Evolutionary conservation across 2,329 filamentous ascomycete species (phyloP).

Genomic region (Fusarium sp.): DNA sequence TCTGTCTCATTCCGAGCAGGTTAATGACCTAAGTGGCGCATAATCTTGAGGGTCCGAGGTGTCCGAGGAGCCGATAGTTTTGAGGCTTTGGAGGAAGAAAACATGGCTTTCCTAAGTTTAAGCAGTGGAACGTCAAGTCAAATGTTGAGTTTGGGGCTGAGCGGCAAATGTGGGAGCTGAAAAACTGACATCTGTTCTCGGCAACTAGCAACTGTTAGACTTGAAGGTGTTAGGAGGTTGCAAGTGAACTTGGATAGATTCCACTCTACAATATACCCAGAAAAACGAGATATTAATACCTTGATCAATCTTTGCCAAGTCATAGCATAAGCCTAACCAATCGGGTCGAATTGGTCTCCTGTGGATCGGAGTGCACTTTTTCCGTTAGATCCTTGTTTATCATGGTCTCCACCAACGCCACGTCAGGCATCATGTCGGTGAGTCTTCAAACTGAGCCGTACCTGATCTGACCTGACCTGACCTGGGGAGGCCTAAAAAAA

Average conservation of each 20-base stretch:
- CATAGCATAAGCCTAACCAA: not conserved
- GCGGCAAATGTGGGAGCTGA: not conserved
- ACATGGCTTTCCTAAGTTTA: not conserved
- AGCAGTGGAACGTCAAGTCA: not conserved
- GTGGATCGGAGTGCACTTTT: conserved; percentile 31
- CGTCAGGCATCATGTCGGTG: conserved; percentile 39
- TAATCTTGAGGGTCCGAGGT: not conserved
- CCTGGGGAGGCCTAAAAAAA: conserved; percentile 26
- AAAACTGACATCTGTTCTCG: not conserved
- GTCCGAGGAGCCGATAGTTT: not conserved
- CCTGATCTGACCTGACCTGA: conserved; percentile 26
- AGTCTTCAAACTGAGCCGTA: conserved; percentile 28
- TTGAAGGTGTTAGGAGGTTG: not conserved
- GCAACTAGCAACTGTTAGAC: not conserved
- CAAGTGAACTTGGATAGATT: no score
- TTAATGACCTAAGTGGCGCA: not conserved
- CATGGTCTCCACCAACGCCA: conserved; percentile 29
- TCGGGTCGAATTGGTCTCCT: not conserved
- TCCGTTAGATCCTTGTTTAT: conserved; percentile 23
- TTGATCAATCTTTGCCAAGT: no score
- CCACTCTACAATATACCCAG: no score
- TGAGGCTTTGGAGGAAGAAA: not conserved
- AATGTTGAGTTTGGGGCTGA: not conserved
- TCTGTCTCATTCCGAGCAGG: not conserved
- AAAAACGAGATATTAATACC: no score